Percentiles rank a stretch among this genome's conserved stretches.
phyloP scores from a whole-genome alignment of 176 grass and related monocot genomes.

The Alloteropsis semialata region DNA sequence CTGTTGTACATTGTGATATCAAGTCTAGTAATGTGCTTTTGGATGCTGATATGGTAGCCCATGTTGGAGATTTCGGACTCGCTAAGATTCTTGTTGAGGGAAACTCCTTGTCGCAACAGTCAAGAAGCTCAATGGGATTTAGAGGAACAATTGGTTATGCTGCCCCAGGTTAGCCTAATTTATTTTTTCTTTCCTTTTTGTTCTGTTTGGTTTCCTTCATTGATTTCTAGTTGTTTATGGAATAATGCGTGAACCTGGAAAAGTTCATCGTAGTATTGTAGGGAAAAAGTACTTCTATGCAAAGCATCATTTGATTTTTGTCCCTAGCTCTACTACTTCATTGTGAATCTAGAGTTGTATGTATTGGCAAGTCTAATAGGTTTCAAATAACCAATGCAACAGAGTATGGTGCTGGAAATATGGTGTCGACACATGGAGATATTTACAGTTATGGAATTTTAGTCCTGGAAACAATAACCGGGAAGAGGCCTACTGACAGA shows the following conservation, averaged over 20 bases:
- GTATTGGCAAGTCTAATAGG: too few relatives aligned
- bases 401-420: too few relatives aligned
- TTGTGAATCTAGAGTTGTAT: too few relatives aligned
- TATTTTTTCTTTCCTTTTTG: background rate
- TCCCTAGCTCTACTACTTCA: too few relatives aligned
- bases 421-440: too few relatives aligned
- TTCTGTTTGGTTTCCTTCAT: background rate
- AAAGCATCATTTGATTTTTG: too few relatives aligned
- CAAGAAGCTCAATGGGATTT: background rate
- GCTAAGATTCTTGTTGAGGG: slow-evolving; percentile 9
- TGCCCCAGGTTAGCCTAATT: background rate
- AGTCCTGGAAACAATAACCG: too few relatives aligned
- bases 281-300: too few relatives aligned
- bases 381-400: too few relatives aligned
- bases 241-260: background rate
- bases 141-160: slow-evolving; percentile 20
- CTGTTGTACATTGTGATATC: slow-evolving; percentile 27
- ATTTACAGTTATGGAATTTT: too few relatives aligned
- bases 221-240: background rate
- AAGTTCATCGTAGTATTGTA: too few relatives aligned
- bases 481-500: too few relatives aligned
- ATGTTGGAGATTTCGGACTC: slow-evolving; percentile 24
- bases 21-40: slow-evolving; percentile 27
- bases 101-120: background rate
- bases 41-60: slow-evolving; percentile 24